phyloP scores from a whole-genome alignment of 2,329 filamentous ascomycete species.

The Aspergillus sp. region DNA sequence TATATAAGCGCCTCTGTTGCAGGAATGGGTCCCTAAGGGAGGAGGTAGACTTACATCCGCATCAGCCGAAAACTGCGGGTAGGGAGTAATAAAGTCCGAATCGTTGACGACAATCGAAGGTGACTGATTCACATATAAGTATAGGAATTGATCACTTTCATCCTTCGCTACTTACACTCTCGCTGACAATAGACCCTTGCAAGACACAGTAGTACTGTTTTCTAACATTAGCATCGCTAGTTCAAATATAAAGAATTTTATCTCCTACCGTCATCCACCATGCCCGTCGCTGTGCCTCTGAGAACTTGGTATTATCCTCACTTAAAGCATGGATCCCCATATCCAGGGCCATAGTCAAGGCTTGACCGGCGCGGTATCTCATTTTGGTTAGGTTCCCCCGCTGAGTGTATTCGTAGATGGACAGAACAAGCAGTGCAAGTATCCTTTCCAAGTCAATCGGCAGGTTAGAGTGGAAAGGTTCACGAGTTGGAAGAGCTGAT shows the following conservation, averaged over 20 bases:
- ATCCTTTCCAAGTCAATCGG: conserved; percentile 44
- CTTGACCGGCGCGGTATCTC: conserved; percentile 46
- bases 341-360: conserved; percentile 43
- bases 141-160: neutral
- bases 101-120: conserved; percentile 45
- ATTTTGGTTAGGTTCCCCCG: conserved; percentile 47
- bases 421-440: conserved; percentile 42
- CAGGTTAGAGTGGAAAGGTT: conserved; percentile 37
- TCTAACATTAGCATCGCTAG: neutral
- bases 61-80: conserved; percentile 40
- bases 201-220: conserved; percentile 44
- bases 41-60: conserved; percentile 31
- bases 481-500: conserved; percentile 30
- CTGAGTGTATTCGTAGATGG: conserved; percentile 47
- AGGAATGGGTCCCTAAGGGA: neutral
- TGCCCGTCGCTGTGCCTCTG: conserved; percentile 43
- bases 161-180: conserved; percentile 32
- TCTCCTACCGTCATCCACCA: conserved; percentile 49
- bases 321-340: conserved; percentile 40
- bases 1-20: neutral
- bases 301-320: conserved; percentile 33
- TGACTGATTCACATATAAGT: conserved; percentile 13
- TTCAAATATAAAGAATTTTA: neutral
- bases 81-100: conserved; percentile 43
- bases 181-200: conserved; percentile 47